These are phyloP conservation scores for Hypholoma sublateritium DNA, from an alignment of 768 basidiomycete species.

Conservation along the genomic window DNA sequence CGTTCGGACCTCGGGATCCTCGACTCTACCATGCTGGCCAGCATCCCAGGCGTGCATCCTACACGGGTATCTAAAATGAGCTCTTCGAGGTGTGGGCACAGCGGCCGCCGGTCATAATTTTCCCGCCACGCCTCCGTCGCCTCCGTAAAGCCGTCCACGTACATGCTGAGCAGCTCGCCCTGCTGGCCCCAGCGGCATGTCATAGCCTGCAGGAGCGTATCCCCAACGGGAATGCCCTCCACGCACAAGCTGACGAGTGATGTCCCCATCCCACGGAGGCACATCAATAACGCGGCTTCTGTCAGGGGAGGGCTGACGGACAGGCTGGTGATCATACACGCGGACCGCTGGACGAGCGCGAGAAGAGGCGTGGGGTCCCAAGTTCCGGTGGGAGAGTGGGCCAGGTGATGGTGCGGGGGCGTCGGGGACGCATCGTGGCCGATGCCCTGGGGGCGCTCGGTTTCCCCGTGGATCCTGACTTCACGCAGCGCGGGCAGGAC, in stretches of 20 bases:
- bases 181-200: slow-evolving; percentile 12
- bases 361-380: slow-evolving; percentile 29
- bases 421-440: slow-evolving; percentile 3
- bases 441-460: slow-evolving; percentile 10
- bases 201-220: slow-evolving; percentile 20
- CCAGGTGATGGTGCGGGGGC: slow-evolving; percentile 1
- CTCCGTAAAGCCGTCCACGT: not conserved
- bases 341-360: slow-evolving; percentile 28
- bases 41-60: slow-evolving; percentile 15
- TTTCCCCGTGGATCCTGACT: slow-evolving; percentile 29
- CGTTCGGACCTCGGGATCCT: slow-evolving; percentile 12
- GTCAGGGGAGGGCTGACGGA: slow-evolving; percentile 27
- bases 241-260: slow-evolving; percentile 26
- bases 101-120: not conserved
- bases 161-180: not conserved
- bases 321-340: slow-evolving; percentile 27
- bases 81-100: slow-evolving; percentile 23
- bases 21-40: slow-evolving; percentile 23
- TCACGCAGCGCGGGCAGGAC: slow-evolving; percentile 28
- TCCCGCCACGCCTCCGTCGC: not conserved
- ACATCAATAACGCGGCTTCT: slow-evolving; percentile 25
- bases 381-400: slow-evolving; percentile 9
- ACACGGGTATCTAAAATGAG: slow-evolving; percentile 23
- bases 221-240: slow-evolving; percentile 22
- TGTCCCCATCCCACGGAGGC: slow-evolving; percentile 21